A percentile compares a stretch with the other conserved stretches of the same genome.
Evolutionary conservation across 306 rosid genomes (phyloP).

Genomic region (Abrus pulchellus): DNA sequence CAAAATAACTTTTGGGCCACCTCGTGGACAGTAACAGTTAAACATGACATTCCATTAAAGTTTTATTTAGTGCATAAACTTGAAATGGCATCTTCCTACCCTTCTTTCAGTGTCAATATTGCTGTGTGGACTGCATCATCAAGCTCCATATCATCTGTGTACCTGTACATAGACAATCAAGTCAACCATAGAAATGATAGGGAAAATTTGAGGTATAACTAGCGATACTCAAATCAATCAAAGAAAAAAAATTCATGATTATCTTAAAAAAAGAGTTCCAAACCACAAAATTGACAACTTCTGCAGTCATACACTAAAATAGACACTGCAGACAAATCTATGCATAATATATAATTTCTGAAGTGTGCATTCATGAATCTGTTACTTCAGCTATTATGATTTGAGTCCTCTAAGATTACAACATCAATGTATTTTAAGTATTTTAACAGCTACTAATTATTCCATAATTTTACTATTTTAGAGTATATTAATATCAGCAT

Average conservation of each 20-base stretch:
- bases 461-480: too few relatives aligned
- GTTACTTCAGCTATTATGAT: background rate
- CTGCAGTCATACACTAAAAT: background rate
- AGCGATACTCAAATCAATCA: slow-evolving; percentile 20
- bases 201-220: background rate
- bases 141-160: slow-evolving; percentile 95
- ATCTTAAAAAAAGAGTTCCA: background rate
- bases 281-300: slow-evolving; percentile 6
- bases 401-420: background rate
- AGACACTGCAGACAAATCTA: background rate
- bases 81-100: slow-evolving; percentile 62
- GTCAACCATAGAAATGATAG: slow-evolving; percentile 18
- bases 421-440: background rate
- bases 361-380: background rate
- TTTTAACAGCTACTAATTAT: too few relatives aligned
- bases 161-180: slow-evolving; percentile 61
- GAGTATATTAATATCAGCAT: background rate
- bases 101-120: slow-evolving; percentile 96
- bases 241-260: background rate
- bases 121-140: slow-evolving; percentile 99
- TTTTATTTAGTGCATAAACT: slow-evolving; percentile 34
- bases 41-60: slow-evolving; percentile 30
- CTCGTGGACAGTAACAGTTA: slow-evolving; percentile 20
- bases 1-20: slow-evolving; percentile 14
- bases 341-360: background rate